Base-by-base conservation (phyloP, 257 asterid genomes). In the Ajuga chamaepitys region DNA sequence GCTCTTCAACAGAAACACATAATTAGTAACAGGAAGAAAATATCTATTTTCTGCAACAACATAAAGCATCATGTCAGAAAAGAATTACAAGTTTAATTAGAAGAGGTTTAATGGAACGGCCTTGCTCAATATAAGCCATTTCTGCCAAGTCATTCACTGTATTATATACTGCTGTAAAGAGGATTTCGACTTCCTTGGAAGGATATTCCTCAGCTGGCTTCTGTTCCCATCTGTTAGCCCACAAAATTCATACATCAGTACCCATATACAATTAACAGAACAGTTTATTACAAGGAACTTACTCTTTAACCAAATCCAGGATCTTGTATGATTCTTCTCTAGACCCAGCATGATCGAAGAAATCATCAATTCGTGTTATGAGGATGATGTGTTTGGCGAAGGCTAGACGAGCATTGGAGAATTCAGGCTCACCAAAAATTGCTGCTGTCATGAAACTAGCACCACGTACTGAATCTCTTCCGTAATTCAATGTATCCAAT, bases 131-230 rank as follows among this genome's bases (percentile, higher is more conserved):
- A 25, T 45, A 47, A 12, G 82, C 82, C 61, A 21, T 60, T 54
- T 66, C 83, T 9, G 81, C 80, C 37, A 75, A 53, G 14, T 80
- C 82, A 24, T 73, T 76, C 20, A 77, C 58, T 1, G 85, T 78
- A 20, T 51, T 26, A 52, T 75, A 70, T 0, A 83, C 46, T 53
- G 70, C 70, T 22, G 79, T 68, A 37, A 65, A 77, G 1, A 77
- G 61, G 32, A 67, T 52, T 40, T 70, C 58, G 10, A 80, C 86
- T 32, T 58, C 72, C 70, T 77, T 52, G 4, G 78, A 74, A 52
- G 56, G 65, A 11, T 67, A 70, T 9, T 58, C 61, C 4, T 16
- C 48, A 16, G 42, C 17, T 40, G 78, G 46, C 35, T 54, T 66
- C 50, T 63, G 70, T 42, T 75, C 75, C 88, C 88, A 83, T 64